Conservation (phyloP, 306 rosid genomes). For the Cajanus cajan region DNA sequence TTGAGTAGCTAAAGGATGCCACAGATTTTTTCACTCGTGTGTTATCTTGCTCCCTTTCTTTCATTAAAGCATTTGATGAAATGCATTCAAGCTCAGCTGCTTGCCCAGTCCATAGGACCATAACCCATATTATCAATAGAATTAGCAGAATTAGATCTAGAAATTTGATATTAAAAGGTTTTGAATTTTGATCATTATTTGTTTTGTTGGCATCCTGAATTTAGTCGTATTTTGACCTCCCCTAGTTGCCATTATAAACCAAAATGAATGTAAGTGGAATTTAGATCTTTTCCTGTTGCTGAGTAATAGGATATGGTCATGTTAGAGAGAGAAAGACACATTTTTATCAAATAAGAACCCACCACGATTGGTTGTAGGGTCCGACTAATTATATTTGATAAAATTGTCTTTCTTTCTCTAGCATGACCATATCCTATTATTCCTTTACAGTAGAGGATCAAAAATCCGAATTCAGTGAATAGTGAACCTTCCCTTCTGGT, state of each 20-base stretch:
- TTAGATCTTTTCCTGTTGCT: not conserved
- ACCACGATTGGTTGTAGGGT: not conserved
- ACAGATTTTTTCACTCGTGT: not conserved
- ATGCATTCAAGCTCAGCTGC: not conserved
- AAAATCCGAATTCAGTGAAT: not conserved
- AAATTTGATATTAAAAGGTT: not conserved
- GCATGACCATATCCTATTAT: not conserved
- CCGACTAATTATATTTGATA: not conserved
- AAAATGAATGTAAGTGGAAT: not conserved
- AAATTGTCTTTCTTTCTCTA: not conserved
- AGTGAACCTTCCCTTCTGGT: not conserved
- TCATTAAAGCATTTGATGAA: not conserved
- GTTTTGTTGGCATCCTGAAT: not conserved
- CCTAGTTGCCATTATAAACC: not conserved
- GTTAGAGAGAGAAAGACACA: not conserved
- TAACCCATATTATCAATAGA: not conserved
- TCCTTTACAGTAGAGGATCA: not conserved
- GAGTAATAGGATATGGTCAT: not conserved
- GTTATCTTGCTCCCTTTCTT: not conserved
- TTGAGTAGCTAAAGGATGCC: conserved; percentile 1
- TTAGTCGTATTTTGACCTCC: not conserved
- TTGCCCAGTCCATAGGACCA: not conserved
- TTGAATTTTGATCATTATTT: not conserved
- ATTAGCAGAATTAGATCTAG: not conserved
- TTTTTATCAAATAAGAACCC: not conserved